Evolutionary conservation across 345 rosid genomes (phyloP).

Genomic region (Gossypium sturtianum): DNA sequence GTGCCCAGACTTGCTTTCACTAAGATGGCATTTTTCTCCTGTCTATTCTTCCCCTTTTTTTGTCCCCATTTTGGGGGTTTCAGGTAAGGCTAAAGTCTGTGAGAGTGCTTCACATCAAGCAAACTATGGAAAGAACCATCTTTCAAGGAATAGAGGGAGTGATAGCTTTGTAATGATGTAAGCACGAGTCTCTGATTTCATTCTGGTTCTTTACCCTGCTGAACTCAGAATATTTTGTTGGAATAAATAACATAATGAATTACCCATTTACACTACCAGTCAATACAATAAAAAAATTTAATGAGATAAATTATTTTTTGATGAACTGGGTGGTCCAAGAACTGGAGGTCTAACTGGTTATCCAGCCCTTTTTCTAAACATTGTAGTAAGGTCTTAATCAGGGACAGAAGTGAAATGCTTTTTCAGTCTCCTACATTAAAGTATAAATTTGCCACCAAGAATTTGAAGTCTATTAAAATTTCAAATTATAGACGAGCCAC

Average conservation of each 20-base stretch:
- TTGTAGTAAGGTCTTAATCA: neutral
- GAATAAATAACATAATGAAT: neutral
- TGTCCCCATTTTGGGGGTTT: slow-evolving; percentile 17
- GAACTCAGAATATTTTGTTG: neutral
- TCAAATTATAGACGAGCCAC: neutral
- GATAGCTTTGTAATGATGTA: slow-evolving; percentile 41
- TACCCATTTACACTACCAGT: neutral
- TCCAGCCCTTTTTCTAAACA: neutral
- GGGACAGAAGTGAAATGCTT: neutral
- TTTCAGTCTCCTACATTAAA: neutral
- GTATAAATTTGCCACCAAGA: neutral
- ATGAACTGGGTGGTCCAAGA: neutral
- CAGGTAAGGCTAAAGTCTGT: slow-evolving; percentile 41
- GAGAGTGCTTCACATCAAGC: slow-evolving; percentile 30
- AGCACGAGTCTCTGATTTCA: slow-evolving; percentile 12
- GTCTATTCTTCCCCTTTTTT: neutral
- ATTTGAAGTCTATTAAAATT: neutral
- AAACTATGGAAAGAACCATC: slow-evolving; percentile 32
- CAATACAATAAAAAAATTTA: neutral
- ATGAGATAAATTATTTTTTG: neutral
- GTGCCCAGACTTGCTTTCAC: neutral
- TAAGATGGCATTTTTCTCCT: neutral
- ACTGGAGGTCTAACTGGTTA: too few species aligned
- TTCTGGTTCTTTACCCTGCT: neutral
- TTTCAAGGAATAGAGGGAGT: slow-evolving; percentile 37